These are phyloP conservation scores for Cordyceps sp. DNA, from an alignment of 2,329 filamentous ascomycete genomes.

Conservation along the genomic window DNA sequence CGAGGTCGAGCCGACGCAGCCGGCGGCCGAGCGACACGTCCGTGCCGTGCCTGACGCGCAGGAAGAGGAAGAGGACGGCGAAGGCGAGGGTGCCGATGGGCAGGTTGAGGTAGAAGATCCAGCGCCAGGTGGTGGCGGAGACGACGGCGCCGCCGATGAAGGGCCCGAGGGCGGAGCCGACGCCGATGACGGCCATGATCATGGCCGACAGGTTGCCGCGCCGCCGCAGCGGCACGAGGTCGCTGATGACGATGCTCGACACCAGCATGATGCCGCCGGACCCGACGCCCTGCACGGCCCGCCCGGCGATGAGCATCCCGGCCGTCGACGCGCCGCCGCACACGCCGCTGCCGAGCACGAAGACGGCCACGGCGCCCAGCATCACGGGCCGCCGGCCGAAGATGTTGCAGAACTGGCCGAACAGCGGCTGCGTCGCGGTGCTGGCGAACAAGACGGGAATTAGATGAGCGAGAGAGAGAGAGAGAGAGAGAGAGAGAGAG, in stretches of 20 bases:
- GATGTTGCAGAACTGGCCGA: conserved; percentile 29
- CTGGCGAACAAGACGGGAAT: conserved; percentile 7
- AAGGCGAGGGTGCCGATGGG: conserved; percentile 15
- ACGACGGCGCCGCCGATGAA: conserved; percentile 8
- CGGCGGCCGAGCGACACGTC: conserved; percentile 2
- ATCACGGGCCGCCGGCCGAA: conserved; percentile 28
- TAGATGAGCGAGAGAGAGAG: too few species aligned
- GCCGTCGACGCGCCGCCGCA: conserved; percentile 9
- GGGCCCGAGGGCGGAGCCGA: conserved; percentile 13
- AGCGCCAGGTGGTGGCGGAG: conserved; percentile 15
- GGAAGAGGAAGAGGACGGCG: conserved; percentile 12
- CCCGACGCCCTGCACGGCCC: conserved; percentile 24
- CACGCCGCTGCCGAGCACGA: conserved; percentile 8
- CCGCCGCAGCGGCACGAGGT: conserved; percentile 29
- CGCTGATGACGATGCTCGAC: conserved; percentile 15
- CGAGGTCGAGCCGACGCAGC: conserved; percentile 16
- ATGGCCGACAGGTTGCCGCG: conserved; percentile 22
- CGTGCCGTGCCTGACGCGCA: too few species aligned
- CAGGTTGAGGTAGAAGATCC: conserved; percentile 24
- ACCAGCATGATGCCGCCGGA: conserved; percentile 7
- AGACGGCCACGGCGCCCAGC: conserved; percentile 10
- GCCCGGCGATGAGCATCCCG: conserved; percentile 24
- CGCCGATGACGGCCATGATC: conserved; percentile 10
- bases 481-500: too few species aligned
- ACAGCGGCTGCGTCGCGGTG: conserved; percentile 5